These are phyloP conservation scores for Coelastrella sp. DNA, from an alignment of 139 green algal species.

Conservation along the genomic window DNA sequence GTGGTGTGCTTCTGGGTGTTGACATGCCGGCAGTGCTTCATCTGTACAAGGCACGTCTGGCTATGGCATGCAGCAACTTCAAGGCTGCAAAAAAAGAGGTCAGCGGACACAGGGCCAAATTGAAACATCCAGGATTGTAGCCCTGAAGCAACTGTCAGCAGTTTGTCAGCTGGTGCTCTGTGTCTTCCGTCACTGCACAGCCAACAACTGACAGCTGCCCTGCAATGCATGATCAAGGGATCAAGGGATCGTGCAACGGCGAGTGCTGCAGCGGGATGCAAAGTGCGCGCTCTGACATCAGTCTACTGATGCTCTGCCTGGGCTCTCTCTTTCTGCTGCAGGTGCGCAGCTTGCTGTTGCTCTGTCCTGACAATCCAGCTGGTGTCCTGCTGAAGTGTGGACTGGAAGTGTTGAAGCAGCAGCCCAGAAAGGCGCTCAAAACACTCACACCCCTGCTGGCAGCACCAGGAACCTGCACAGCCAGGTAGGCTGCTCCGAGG, in stretches of 20 bases:
- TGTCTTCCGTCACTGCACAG: not conserved
- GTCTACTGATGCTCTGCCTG: not conserved
- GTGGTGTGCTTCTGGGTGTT: not conserved
- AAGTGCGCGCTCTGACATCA: not conserved
- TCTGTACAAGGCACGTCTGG: slow-evolving; percentile 33
- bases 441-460: slow-evolving; percentile 7
- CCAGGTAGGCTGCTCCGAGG: not conserved
- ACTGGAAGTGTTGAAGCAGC: slow-evolving; percentile 31
- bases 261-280: too few relatives aligned
- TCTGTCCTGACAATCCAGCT: not conserved
- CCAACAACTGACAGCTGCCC: too few relatives aligned
- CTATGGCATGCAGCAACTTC: slow-evolving; percentile 12
- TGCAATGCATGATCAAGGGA: too few relatives aligned
- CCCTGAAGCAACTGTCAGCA: too few relatives aligned
- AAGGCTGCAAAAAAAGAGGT: slow-evolving; percentile 43
- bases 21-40: slow-evolving; percentile 38
- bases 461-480: not conserved
- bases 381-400: slow-evolving; percentile 41
- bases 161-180: too few relatives aligned
- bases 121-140: too few relatives aligned
- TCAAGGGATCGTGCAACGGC: too few relatives aligned
- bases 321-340: not conserved
- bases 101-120: not conserved
- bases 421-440: slow-evolving; percentile 40
- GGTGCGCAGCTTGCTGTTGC: slow-evolving; percentile 9